These are phyloP conservation scores for Leucogyrophana mollusca DNA, from an alignment of 768 basidiomycete genomes.

Conservation along the genomic window DNA sequence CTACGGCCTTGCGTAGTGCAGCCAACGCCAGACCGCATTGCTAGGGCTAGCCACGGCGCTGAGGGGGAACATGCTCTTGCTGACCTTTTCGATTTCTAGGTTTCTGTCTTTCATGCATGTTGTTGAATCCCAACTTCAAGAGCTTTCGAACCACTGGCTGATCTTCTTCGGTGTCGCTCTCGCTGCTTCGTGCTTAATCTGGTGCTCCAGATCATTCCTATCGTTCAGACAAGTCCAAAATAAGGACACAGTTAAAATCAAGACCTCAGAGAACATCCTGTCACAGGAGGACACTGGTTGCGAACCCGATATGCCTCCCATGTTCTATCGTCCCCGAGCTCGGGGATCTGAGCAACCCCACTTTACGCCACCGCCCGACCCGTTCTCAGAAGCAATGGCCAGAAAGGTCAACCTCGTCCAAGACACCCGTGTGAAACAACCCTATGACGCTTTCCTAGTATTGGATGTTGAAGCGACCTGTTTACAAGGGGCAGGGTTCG, in stretches of 20 bases:
- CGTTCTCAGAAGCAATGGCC: constrained; percentile 2
- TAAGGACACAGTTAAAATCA: background rate
- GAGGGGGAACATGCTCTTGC: constrained; percentile 1
- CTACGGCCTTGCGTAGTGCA: too few species aligned
- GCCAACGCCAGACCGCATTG: too few species aligned
- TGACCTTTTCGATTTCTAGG: constrained; percentile 2
- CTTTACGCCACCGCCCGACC: constrained; percentile 3
- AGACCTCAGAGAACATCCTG: background rate
- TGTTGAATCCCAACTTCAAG: background rate
- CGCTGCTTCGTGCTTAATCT: constrained; percentile 9
- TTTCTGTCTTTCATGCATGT: constrained; percentile 1
- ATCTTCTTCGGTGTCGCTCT: background rate
- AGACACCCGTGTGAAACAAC: constrained; percentile 32
- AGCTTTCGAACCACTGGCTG: background rate
- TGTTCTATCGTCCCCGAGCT: constrained; percentile 9
- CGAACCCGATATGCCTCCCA: constrained; percentile 16
- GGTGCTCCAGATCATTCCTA: constrained; percentile 2
- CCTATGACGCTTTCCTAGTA: constrained; percentile 80
- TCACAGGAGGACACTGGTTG: background rate
- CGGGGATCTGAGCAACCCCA: constrained; percentile 7
- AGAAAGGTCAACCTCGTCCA: constrained; percentile 9
- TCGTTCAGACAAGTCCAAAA: background rate
- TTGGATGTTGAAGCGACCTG: constrained; percentile 92
- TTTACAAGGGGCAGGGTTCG: constrained; percentile 58
- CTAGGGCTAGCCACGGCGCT: too few species aligned